Conservation (phyloP, 306 rosid species). For the Argentina anserina region DNA sequence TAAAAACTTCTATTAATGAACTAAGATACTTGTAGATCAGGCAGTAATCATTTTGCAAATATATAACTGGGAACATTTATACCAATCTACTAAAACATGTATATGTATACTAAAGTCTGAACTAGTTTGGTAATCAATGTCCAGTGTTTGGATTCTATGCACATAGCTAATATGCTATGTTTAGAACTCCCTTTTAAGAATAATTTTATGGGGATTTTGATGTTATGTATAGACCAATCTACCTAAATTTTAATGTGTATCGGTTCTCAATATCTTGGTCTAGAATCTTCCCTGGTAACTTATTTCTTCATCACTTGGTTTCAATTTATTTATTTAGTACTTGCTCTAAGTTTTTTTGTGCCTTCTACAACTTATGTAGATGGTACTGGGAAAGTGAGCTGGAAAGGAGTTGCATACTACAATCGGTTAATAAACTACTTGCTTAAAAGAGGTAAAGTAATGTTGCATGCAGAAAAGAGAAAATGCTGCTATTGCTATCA, state of each 20-base stretch:
- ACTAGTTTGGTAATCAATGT: too few species aligned
- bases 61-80: too few species aligned
- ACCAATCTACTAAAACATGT: too few species aligned
- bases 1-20: too few species aligned
- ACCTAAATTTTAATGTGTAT: constrained; percentile 74
- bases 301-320: not conserved
- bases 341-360: not conserved
- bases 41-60: too few species aligned
- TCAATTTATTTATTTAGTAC: not conserved
- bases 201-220: too few species aligned
- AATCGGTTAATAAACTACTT: constrained; percentile 72
- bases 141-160: too few species aligned
- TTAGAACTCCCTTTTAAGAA: too few species aligned
- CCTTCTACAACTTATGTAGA: constrained; percentile 34
- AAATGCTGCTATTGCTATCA: not conserved
- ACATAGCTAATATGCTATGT: too few species aligned
- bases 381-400: constrained; percentile 80
- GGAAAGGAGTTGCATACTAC: constrained; percentile 92
- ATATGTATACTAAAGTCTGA: too few species aligned
- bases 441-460: constrained; percentile 54
- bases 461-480: not conserved
- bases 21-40: too few species aligned
- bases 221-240: too few species aligned
- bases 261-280: constrained; percentile 98
- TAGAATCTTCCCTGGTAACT: constrained; percentile 79